A percentile compares a stretch with the other conserved stretches of the same genome.
Conservation (phyloP, 2,329 filamentous ascomycete species). For the Penicillium sp. region DNA sequence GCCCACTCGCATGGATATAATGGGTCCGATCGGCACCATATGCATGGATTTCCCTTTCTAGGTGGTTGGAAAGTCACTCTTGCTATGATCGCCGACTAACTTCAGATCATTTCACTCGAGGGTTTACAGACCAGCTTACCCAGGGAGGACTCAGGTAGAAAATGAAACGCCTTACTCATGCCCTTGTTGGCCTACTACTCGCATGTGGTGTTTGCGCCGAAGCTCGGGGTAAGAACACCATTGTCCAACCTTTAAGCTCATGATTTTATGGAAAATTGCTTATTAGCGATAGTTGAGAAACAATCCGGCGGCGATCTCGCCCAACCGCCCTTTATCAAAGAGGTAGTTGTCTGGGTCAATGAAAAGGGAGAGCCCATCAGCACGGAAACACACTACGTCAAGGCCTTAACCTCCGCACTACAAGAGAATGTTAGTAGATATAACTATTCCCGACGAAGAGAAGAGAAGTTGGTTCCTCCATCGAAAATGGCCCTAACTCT, state of each 20-base stretch:
- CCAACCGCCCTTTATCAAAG: conserved; percentile 43
- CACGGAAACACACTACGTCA: conserved; percentile 32
- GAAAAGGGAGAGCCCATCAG: conserved; percentile 53
- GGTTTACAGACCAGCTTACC: not conserved
- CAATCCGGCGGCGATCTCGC: conserved; percentile 28
- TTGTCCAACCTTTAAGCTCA: not conserved
- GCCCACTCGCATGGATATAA: conserved; percentile 15
- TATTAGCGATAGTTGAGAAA: conserved; percentile 8
- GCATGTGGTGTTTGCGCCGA: conserved; percentile 20
- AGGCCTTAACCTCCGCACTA: conserved; percentile 1
- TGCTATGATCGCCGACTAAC: conserved; percentile 3
- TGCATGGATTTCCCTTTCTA: not conserved
- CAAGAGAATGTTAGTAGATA: conserved; percentile 19
- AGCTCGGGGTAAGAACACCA: conserved; percentile 23
- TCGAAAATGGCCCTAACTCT: not conserved
- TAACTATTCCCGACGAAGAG: too few relatives aligned
- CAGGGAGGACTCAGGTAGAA: not conserved
- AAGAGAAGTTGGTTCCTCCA: not conserved
- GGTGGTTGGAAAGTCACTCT: not conserved
- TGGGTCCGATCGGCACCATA: conserved; percentile 20
- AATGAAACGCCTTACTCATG: conserved; percentile 17
- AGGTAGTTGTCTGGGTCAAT: conserved; percentile 61
- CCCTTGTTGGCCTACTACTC: conserved; percentile 13
- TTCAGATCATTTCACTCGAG: not conserved
- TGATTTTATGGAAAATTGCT: conserved; percentile 12